Conservation (phyloP, 192 early-diverging fungal genomes). For the Coemansia sp. region DNA sequence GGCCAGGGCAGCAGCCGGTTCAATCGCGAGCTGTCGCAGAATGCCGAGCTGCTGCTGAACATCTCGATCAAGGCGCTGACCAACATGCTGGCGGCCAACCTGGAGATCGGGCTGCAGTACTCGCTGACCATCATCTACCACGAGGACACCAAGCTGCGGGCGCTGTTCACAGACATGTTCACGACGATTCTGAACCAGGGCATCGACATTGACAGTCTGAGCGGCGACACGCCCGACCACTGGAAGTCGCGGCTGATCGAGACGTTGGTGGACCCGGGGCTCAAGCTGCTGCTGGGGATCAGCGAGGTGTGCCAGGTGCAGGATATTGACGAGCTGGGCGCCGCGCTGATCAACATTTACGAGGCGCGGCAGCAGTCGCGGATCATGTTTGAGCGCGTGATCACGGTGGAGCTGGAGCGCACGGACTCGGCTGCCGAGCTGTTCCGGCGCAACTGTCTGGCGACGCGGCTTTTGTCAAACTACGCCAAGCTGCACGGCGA, state of each 20-base stretch:
- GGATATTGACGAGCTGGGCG: constrained; percentile 87
- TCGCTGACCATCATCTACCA: constrained; percentile 88
- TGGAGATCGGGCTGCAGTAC: constrained; percentile 87
- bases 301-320: constrained; percentile 79
- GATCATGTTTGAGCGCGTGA: constrained; percentile 71
- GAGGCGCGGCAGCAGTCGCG: constrained; percentile 68
- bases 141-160: constrained; percentile 82
- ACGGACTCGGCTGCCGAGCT: constrained; percentile 81
- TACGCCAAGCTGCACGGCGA: constrained; percentile 78
- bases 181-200: constrained; percentile 87
- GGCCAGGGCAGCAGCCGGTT: constrained; percentile 12
- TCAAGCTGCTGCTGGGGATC: constrained; percentile 75
- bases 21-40: constrained; percentile 47
- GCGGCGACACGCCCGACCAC: constrained; percentile 67
- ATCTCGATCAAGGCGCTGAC: constrained; percentile 75
- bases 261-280: constrained; percentile 62
- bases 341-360: constrained; percentile 74
- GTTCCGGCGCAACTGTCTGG: constrained; percentile 89
- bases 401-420: constrained; percentile 79
- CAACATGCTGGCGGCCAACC: constrained; percentile 85
- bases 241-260: constrained; percentile 80
- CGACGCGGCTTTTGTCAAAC: constrained; percentile 78
- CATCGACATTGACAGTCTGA: constrained; percentile 78
- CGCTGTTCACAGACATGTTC: constrained; percentile 88
- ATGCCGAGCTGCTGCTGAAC: constrained; percentile 45